Evolutionary conservation across 2,329 filamentous ascomycete genomes (phyloP).

Genomic region (Exophiala sp.): DNA sequence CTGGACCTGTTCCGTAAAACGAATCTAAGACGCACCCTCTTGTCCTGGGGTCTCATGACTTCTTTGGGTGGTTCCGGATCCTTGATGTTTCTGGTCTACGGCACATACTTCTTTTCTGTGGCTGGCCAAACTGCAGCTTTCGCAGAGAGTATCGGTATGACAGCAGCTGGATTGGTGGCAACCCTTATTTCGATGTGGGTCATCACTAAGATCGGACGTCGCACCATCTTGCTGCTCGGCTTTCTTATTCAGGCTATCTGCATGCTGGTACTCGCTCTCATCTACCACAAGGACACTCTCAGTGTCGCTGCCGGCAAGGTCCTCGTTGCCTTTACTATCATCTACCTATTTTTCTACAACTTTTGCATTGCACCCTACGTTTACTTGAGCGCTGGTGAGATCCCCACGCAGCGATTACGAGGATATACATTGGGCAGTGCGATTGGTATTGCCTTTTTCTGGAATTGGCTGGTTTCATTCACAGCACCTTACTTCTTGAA

Average conservation of each 20-base stretch:
- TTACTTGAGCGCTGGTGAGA: conserved; percentile 55
- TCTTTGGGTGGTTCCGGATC: conserved; percentile 53
- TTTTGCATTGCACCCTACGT: conserved; percentile 49
- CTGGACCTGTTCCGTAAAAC: conserved; percentile 52
- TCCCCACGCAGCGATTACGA: conserved; percentile 54
- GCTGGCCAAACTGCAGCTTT: conserved; percentile 46
- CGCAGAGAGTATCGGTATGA: conserved; percentile 49
- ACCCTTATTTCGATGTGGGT: conserved; percentile 49
- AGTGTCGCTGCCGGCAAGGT: conserved; percentile 40
- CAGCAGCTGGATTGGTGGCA: conserved; percentile 47
- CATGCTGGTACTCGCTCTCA: conserved; percentile 10
- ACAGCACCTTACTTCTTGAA: conserved; percentile 61
- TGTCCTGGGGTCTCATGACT: conserved; percentile 47
- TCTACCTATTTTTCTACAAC: conserved; percentile 38
- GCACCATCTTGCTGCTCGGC: conserved; percentile 42
- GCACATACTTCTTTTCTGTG: conserved; percentile 37
- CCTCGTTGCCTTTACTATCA: conserved; percentile 35
- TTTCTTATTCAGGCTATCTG: conserved; percentile 30
- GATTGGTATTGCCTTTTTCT: conserved; percentile 53
- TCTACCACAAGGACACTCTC: conserved; percentile 23
- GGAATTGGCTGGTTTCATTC: conserved; percentile 56
- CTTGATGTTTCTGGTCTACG: conserved; percentile 45
- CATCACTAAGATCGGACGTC: conserved; percentile 47
- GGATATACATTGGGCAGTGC: conserved; percentile 57
- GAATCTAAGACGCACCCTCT: conserved; percentile 47